These are phyloP conservation scores for Curvularia lunata DNA, from an alignment of 2,329 filamentous ascomycete genomes.

Conservation along the genomic window DNA sequence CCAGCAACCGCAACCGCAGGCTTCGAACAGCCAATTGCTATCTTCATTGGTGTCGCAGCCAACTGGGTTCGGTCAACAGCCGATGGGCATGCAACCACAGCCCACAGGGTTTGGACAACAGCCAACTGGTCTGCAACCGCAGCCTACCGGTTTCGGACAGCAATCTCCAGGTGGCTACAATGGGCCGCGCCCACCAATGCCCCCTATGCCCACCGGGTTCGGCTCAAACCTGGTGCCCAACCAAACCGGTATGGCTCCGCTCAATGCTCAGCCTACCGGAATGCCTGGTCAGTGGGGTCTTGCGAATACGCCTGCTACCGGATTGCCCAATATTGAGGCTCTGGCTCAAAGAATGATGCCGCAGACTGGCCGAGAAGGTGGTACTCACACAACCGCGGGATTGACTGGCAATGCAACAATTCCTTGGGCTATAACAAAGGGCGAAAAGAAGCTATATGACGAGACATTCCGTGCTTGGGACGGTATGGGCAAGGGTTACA, in stretches of 20 bases:
- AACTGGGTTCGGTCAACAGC: constrained; percentile 66
- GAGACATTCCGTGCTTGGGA: constrained; percentile 96
- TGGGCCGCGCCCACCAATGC: constrained; percentile 79
- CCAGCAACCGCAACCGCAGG: constrained; percentile 64
- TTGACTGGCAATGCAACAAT: constrained; percentile 93
- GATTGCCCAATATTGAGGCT: constrained; percentile 91
- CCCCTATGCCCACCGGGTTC: constrained; percentile 71
- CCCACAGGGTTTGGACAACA: constrained; percentile 46
- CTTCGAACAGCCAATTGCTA: constrained; percentile 70
- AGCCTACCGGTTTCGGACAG: constrained; percentile 63
- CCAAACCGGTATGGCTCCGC: constrained; percentile 66
- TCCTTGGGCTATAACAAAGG: constrained; percentile 98
- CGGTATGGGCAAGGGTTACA: constrained; percentile 88
- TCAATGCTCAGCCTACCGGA: constrained; percentile 95
- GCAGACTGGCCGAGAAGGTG: constrained; percentile 81
- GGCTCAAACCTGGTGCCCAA: constrained; percentile 61
- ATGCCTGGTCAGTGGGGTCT: constrained; percentile 96
- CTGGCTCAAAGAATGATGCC: constrained; percentile 97
- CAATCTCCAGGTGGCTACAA: constrained; percentile 80
- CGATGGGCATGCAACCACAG: constrained; percentile 63
- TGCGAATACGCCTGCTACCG: constrained; percentile 88
- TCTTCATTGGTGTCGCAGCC: constrained; percentile 61
- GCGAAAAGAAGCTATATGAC: constrained; percentile 97
- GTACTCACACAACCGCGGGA: constrained; percentile 83
- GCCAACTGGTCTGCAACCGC: constrained; percentile 34